Base-by-base conservation (phyloP, 768 basidiomycete genomes). In the Nidularia sp. region DNA sequence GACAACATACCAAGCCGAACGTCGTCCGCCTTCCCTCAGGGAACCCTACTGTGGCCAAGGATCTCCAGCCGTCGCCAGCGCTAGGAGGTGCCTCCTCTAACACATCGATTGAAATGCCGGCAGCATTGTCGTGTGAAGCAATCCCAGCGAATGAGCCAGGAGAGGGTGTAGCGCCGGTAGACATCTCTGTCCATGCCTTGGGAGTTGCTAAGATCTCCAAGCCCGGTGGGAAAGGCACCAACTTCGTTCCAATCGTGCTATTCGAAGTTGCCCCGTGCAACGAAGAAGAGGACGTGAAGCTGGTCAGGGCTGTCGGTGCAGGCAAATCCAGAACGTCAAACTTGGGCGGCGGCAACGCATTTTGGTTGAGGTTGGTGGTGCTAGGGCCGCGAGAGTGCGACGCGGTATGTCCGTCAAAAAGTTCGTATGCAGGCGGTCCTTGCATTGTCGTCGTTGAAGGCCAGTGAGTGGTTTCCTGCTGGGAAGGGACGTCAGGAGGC, bases 1-100 rank as follows among this genome's bases (percentile, higher is more conserved):
- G 5, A 53, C 39, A 58, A 73, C 84, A 70, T 60, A 86, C 85
- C 56, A 76, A 59, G 55, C 87, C 87, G 64, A 86, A 86, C 5
- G 85, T 85, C 29, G 79, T 75, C 48, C 82, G 67, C 35, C 76
- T 71, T 35, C 68, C 70, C 51, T 66, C 55, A 47, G 67, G 60
- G 47, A 59, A 62, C 31, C 62, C 49, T 32, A 54, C 65, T 3
- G 64, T 51, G 15, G 68, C 69, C 34, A 73, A 61, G 6, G 82
- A 70, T 53, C 80, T 72, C 88, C 88, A 90, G 4, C 78, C 70
- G 50, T 78, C 79, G 15, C 74, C 75, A 25, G 87, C 81, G 51
- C 62, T 62, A 2, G 88, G 88, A 6, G 88, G 88, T 22, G 75
- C 83, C 34, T 88, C 84, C 54, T 90, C 88, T 12, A 88, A 68